Conservation (phyloP, 116 monocot species). For the Papilionanthe hybrid region DNA sequence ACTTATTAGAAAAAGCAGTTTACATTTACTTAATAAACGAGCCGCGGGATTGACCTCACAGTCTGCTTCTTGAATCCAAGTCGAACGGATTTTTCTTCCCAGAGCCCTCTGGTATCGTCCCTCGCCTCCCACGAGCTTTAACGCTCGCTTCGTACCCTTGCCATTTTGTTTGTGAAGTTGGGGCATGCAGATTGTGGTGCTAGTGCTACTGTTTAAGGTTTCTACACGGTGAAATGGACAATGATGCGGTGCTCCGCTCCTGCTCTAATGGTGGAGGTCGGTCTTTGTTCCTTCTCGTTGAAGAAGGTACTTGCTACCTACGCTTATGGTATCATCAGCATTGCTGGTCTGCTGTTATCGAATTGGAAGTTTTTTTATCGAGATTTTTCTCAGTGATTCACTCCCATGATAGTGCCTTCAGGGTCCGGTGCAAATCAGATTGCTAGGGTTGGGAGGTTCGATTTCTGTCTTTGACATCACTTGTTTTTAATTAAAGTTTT, state of each 20-base stretch:
- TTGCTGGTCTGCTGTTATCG: slow-evolving; percentile 52
- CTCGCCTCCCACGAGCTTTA: too few species aligned
- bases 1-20: too few species aligned
- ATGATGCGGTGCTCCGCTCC: slow-evolving; percentile 40
- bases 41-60: too few species aligned
- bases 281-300: slow-evolving; percentile 54
- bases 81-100: too few species aligned
- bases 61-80: too few species aligned
- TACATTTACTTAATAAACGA: too few species aligned
- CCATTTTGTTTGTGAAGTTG: background rate
- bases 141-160: background rate
- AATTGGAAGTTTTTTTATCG: slow-evolving; percentile 96
- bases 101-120: too few species aligned
- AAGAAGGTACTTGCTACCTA: slow-evolving; percentile 76
- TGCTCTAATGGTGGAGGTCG: slow-evolving; percentile 36
- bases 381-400: slow-evolving; percentile 71
- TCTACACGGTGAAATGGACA: slow-evolving; percentile 22
- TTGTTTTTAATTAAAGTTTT: background rate
- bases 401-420: slow-evolving; percentile 42
- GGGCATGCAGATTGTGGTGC: background rate
- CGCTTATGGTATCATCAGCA: slow-evolving; percentile 47
- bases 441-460: slow-evolving; percentile 28
- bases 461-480: background rate
- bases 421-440: slow-evolving; percentile 11
- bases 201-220: background rate